phyloP scores from a whole-genome alignment of 768 basidiomycete species.

The Suillus weaverae region DNA sequence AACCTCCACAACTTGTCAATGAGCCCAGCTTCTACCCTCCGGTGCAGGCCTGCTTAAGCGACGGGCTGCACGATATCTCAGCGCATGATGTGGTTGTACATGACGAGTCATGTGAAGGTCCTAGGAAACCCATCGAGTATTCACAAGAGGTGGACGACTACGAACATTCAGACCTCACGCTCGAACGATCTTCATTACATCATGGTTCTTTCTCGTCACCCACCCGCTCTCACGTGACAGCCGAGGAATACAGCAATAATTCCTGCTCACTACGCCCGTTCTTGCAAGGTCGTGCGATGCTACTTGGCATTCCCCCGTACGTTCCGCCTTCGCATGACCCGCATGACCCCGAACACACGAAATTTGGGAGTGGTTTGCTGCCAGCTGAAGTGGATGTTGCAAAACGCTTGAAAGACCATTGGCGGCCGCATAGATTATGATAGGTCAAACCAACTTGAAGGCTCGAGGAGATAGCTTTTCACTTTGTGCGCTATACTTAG shows the following conservation, averaged over 20 bases:
- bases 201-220: conserved; percentile 5
- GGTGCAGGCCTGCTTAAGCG: neutral
- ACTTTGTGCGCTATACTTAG: neutral
- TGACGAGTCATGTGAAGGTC: conserved; percentile 5
- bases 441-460: neutral
- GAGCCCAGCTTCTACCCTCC: neutral
- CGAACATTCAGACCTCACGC: conserved; percentile 6
- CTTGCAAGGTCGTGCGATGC: conserved; percentile 53
- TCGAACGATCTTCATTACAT: conserved; percentile 11
- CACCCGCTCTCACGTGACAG: neutral
- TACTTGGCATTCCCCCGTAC: conserved; percentile 35
- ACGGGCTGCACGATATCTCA: neutral
- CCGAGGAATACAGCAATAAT: neutral
- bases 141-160: neutral
- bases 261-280: conserved; percentile 29
- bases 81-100: conserved; percentile 2
- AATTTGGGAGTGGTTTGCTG: conserved; percentile 30
- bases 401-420: conserved; percentile 55
- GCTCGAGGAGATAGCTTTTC: neutral
- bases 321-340: conserved; percentile 9
- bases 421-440: conserved; percentile 62
- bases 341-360: conserved; percentile 6
- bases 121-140: conserved; percentile 12
- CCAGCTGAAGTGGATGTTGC: conserved; percentile 66
- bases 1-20: conserved; percentile 1